Base-by-base conservation (phyloP, 495 filamentous ascomycete genomes). In the Thermochaetoides thermophila region DNA sequence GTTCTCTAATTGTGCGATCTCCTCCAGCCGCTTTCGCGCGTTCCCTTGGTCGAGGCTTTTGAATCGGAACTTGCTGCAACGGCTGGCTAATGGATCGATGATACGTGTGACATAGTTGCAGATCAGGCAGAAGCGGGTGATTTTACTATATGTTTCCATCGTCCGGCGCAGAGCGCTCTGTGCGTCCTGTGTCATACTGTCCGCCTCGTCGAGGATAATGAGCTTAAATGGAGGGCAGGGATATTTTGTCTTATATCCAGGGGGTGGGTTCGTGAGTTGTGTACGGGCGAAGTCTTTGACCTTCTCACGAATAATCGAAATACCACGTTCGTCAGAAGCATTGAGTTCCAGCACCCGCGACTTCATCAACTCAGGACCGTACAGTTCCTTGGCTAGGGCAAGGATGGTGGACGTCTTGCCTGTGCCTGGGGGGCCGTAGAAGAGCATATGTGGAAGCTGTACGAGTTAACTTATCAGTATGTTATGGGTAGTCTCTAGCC, bases 391-490 rank as follows among this genome's bases (percentile, higher is more conserved):
- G 24, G 87, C 85, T 19, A 99, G 83, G 11, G 73, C 73, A 17
- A 99, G 84, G 50, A 99, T 85, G 1, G 91, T 96, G 4, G 84
- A 93, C n/a, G 89, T 99, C 59, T 99, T 99, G 42, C 89, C 89
- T 1, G 91, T 99, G 25, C 89, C 89, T 0, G 89, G 89, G 0
- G 89, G 91, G 5, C 91, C 91, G 49, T 99, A 99, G 66, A 96
- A 96, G 51, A 99, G 83, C 84, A 99, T 94, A 56, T 99, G 91
- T 14, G 89, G 89, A 29, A 99, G 78, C 81, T 87, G 35, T n/a
- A 33, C 16, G n/a, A n/a, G n/a, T n/a, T n/a, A n/a, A n/a, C n/a
- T n/a, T n/a, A n/a, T n/a, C n/a, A n/a, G n/a, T n/a, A n/a, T n/a
- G n/a, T n/a, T n/a, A n/a, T n/a, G n/a, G n/a, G n/a, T n/a, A n/a